Evolutionary conservation across 208 protist species (phyloP), one percentile per base, ranked within the genome.

Genomic region (Wallacemonas rigidus): DNA sequence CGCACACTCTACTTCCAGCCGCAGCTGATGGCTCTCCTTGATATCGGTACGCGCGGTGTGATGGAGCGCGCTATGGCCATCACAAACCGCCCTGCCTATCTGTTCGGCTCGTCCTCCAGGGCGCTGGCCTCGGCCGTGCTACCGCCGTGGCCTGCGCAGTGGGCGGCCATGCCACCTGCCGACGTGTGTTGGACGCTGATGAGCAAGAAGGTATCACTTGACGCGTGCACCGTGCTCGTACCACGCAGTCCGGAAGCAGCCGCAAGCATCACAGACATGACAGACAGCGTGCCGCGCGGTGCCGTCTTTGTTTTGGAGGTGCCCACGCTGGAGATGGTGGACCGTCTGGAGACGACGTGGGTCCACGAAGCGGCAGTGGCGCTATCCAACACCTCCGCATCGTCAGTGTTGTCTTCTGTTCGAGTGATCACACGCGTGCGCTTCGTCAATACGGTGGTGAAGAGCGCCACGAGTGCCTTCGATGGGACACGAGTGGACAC

Each of bases 11-110:
- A 85, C 72, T 71, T 53, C 3, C 69, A 84, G 15, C 53, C 67
- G 45, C 62, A 80, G 26, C 40, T 86, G 60, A 75, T 77, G 76
- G 12, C 47, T 12, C 61, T 85, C 11, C 41, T 82, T 5, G 84
- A 89, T 40, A 15, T 77, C 15, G 35, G 54, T 51, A 77, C 76
- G 63, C 72, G 76, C 14, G 84, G 84, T 43, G 38, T 86, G 17
- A 63, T 89, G 45, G 69, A 61, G 9, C 77, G 77, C 50, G 38
- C 51, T 38, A 17, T 62, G 41, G 57, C 56, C 54, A 26, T 80
- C 2, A 45, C 57, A 2, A 47, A 67, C 3, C 69, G 76, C 4
- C 57, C 67, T 47, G 63, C 70, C 11, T 80, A 72, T 54, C 60
- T 80, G 6, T 71, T 74, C 44, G 44, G 56, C 35, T 61, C 51